A percentile compares a stretch with the other conserved stretches of the same genome.
Evolutionary conservation across 2,329 filamentous ascomycete species (phyloP).

Genomic region (Beauveria australis): DNA sequence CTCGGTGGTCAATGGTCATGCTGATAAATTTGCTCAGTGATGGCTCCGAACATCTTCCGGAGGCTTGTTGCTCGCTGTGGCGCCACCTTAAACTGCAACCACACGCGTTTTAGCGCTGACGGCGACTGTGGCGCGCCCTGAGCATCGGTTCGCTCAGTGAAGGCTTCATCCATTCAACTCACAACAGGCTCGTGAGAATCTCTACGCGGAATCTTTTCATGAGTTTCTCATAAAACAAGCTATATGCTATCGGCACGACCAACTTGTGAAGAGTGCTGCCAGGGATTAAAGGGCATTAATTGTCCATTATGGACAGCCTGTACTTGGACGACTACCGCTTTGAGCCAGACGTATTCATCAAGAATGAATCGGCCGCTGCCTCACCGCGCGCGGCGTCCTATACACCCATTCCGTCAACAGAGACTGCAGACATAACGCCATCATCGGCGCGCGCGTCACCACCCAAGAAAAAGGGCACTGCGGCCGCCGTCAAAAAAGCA

Average conservation of each 20-base stretch:
- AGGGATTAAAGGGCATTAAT: background rate
- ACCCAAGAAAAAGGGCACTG: constrained; percentile 34
- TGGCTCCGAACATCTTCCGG: constrained; percentile 9
- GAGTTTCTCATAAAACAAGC: background rate
- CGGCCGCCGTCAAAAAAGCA: constrained; percentile 32
- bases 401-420: constrained; percentile 24
- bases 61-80: background rate
- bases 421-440: constrained; percentile 18
- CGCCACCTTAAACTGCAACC: constrained; percentile 1
- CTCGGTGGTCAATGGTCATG: background rate
- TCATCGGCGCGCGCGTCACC: constrained; percentile 15
- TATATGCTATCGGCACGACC: background rate
- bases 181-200: background rate
- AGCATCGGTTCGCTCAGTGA: background rate
- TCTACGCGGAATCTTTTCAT: background rate
- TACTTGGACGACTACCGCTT: constrained; percentile 7
- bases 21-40: constrained; percentile 8
- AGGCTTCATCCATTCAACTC: background rate
- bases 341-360: constrained; percentile 7
- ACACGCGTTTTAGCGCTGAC: background rate
- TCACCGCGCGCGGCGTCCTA: constrained; percentile 18
- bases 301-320: constrained; percentile 2
- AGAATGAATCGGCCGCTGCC: background rate
- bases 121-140: background rate
- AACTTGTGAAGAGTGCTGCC: background rate